These are phyloP conservation scores for Corylus avellana DNA, from an alignment of 306 rosid species.

Conservation along the genomic window DNA sequence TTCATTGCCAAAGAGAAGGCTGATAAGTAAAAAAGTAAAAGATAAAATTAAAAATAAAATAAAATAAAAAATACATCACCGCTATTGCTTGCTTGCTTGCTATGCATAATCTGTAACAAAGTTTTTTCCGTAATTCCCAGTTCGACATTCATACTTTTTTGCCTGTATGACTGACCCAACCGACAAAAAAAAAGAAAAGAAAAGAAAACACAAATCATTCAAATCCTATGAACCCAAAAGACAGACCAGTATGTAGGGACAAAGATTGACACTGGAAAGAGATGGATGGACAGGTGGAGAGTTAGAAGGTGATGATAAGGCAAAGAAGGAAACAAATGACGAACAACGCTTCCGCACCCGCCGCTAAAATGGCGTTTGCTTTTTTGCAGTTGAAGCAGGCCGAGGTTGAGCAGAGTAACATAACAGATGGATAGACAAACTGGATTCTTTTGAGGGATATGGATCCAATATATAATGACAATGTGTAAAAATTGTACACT, in stretches of 20 bases:
- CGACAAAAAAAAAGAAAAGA: slow-evolving; percentile 19
- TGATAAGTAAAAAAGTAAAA: slow-evolving; percentile 29
- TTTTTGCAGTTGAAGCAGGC: slow-evolving; percentile 76
- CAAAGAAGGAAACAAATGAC: slow-evolving; percentile 22
- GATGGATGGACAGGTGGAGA: slow-evolving; percentile 43
- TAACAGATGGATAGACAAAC: slow-evolving; percentile 19
- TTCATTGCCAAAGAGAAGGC: slow-evolving; percentile 50
- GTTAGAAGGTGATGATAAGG: slow-evolving; percentile 32
- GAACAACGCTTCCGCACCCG: slow-evolving; percentile 94
- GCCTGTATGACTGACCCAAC: slow-evolving; percentile 61
- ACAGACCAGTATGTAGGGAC: slow-evolving; percentile 51
- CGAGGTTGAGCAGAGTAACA: slow-evolving; percentile 73
- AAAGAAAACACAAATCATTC: slow-evolving; percentile 44
- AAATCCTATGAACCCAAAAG: slow-evolving; percentile 63
- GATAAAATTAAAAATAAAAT: slow-evolving; percentile 27
- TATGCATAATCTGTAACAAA: slow-evolving; percentile 47
- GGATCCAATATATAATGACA: slow-evolving; percentile 45
- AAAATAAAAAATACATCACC: slow-evolving; percentile 43
- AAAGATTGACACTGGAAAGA: slow-evolving; percentile 41
- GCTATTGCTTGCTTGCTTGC: slow-evolving; percentile 28
- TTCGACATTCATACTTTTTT: slow-evolving; percentile 65
- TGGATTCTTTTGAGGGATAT: not conserved
- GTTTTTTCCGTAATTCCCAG: slow-evolving; percentile 52
- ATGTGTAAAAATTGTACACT: slow-evolving; percentile 85
- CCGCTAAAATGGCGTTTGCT: slow-evolving; percentile 61